Percentiles rank a stretch among this genome's conserved stretches.
These are phyloP conservation scores for Neckera pumila DNA, from an alignment of 225 moss, liverwort and hornwort genomes.

Conservation along the genomic window DNA sequence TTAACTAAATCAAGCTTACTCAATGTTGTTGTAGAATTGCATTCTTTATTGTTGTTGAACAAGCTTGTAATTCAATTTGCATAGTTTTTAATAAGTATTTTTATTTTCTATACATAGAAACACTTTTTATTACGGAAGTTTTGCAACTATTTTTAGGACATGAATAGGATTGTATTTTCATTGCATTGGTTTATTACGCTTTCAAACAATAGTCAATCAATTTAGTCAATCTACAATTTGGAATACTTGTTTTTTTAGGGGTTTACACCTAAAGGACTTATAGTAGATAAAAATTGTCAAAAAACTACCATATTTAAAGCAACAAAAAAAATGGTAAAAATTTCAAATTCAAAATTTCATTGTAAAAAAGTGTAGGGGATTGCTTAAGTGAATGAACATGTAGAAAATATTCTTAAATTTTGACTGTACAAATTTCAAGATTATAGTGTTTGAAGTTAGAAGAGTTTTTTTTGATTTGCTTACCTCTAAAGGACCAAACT, in stretches of 20 bases:
- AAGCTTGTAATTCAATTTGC: too few relatives aligned
- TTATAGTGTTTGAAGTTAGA: not conserved
- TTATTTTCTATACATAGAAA: accelerated
- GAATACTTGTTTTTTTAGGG: not conserved
- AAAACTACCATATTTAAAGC: not conserved
- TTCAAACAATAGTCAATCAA: not conserved
- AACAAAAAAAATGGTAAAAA: not conserved
- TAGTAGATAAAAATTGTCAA: too few relatives aligned
- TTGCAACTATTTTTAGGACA: not conserved
- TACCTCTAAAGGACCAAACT: too few relatives aligned
- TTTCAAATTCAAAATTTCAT: not conserved
- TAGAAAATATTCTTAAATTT: too few relatives aligned
- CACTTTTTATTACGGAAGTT: not conserved
- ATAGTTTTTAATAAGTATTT: not conserved
- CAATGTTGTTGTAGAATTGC: too few relatives aligned
- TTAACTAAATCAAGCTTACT: too few relatives aligned
- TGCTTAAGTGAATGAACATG: accelerated
- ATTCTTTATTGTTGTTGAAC: too few relatives aligned
- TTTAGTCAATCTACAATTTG: not conserved
- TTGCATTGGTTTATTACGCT: not conserved
- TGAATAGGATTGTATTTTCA: not conserved
- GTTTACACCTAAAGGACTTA: not conserved
- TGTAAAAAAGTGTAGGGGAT: accelerated
- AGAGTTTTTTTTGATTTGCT: not conserved
- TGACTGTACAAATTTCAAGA: accelerated